Percentiles rank a stretch among this genome's conserved stretches.
phyloP scores from a whole-genome alignment of 2,329 filamentous ascomycete genomes.

The Xylaria sp. region DNA sequence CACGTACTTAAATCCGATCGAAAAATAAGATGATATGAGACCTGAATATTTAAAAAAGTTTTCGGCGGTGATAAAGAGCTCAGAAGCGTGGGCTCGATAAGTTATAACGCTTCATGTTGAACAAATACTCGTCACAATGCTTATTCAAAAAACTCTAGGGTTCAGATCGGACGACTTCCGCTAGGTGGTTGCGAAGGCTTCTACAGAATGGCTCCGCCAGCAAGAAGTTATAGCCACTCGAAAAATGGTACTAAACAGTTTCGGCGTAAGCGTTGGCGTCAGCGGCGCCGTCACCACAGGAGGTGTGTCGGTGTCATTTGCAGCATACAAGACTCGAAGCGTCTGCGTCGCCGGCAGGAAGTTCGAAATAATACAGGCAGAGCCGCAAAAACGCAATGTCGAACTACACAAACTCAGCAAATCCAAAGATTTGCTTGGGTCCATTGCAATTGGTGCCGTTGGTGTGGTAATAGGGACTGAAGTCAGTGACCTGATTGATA shows the following conservation, averaged over 20 bases:
- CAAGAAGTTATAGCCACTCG: constrained; percentile 15
- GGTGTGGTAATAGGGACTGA: background rate
- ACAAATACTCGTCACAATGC: background rate
- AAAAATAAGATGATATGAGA: too few relatives aligned
- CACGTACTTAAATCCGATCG: too few relatives aligned
- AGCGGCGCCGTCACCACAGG: constrained; percentile 7
- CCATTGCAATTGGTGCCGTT: constrained; percentile 3
- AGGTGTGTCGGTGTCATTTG: constrained; percentile 10
- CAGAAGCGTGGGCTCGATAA: too few relatives aligned
- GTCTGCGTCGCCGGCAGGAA: constrained; percentile 10
- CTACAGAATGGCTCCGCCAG: constrained; percentile 16
- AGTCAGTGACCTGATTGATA: constrained; percentile 12
- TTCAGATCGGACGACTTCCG: constrained; percentile 14
- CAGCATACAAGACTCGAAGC: constrained; percentile 19
- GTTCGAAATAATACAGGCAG: constrained; percentile 11
- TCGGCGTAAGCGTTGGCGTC: constrained; percentile 8
- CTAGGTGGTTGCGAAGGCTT: constrained; percentile 1
- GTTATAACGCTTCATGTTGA: background rate
- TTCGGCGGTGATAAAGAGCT: background rate
- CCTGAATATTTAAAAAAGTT: too few relatives aligned
- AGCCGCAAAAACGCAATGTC: constrained; percentile 16
- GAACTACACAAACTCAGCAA: constrained; percentile 21
- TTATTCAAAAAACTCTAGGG: constrained; percentile 24
- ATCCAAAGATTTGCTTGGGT: constrained; percentile 3
- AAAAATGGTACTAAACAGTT: constrained; percentile 4